These are phyloP conservation scores for Collybia sp. DNA, from an alignment of 768 basidiomycete species.

Conservation along the genomic window DNA sequence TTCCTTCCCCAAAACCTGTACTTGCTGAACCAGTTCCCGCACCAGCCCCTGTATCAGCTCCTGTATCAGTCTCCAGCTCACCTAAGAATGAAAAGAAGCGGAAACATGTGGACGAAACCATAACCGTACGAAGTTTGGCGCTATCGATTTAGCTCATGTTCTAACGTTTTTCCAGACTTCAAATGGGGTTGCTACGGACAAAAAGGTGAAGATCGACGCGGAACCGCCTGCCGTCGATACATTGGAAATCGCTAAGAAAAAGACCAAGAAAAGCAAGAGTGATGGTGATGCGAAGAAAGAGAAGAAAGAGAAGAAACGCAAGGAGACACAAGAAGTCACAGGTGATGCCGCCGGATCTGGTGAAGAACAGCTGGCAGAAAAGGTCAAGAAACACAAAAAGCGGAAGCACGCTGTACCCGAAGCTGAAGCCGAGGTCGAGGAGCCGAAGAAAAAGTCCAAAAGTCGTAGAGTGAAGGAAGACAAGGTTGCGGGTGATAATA, in stretches of 20 bases:
- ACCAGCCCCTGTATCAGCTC: slow-evolving; percentile 5
- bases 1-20: slow-evolving; percentile 11
- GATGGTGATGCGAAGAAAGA: slow-evolving; percentile 12
- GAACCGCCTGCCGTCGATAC: slow-evolving; percentile 5
- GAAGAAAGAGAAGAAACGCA: slow-evolving; percentile 14
- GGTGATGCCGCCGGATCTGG: slow-evolving; percentile 1
- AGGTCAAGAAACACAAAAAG: slow-evolving; percentile 14
- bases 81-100: slow-evolving; percentile 32
- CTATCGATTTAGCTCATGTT: no score
- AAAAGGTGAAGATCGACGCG: slow-evolving; percentile 24
- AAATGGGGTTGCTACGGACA: slow-evolving; percentile 6
- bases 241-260: not conserved
- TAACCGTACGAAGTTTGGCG: no score
- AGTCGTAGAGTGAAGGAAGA: slow-evolving; percentile 15
- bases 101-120: slow-evolving; percentile 13
- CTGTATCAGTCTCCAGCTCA: slow-evolving; percentile 1
- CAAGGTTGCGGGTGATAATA: slow-evolving; percentile 5
- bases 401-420: slow-evolving; percentile 10
- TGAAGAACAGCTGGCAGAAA: slow-evolving; percentile 9
- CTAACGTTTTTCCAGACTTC: no score
- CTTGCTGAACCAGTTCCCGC: slow-evolving; percentile 8
- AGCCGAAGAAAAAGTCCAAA: slow-evolving; percentile 6
- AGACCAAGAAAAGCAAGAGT: not conserved
- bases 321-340: slow-evolving; percentile 16
- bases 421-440: slow-evolving; percentile 7